Conservation (phyloP, 2,329 filamentous ascomycete species). For the Cytospora piceicola region DNA sequence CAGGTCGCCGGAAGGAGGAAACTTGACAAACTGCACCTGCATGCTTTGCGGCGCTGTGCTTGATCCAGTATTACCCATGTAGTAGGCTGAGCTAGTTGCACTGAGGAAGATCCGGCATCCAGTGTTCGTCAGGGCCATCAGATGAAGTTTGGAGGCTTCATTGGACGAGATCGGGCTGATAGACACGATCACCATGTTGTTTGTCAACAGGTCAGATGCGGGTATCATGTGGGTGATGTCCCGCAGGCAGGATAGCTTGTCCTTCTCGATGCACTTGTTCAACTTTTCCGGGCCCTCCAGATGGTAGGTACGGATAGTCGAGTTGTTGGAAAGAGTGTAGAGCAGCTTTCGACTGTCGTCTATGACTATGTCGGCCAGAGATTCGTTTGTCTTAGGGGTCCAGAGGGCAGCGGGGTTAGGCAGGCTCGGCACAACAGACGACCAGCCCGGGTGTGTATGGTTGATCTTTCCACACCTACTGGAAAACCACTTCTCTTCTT, state of each 20-base stretch:
- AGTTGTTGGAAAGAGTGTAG: slow-evolving; percentile 86
- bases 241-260: slow-evolving; percentile 61
- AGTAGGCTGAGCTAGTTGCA: slow-evolving; percentile 77
- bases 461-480: slow-evolving; percentile 86
- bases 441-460: slow-evolving; percentile 77
- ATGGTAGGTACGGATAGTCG: slow-evolving; percentile 89
- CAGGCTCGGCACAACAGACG: slow-evolving; percentile 62
- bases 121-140: slow-evolving; percentile 88
- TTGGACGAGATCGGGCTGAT: slow-evolving; percentile 81
- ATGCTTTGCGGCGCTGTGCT: slow-evolving; percentile 83
- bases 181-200: slow-evolving; percentile 74
- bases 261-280: slow-evolving; percentile 68
- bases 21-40: slow-evolving; percentile 97
- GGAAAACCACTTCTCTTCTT: slow-evolving; percentile 96
- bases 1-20: slow-evolving; percentile 67
- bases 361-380: slow-evolving; percentile 77
- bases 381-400: slow-evolving; percentile 59
- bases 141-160: slow-evolving; percentile 81
- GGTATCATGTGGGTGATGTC: slow-evolving; percentile 88
- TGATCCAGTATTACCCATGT: slow-evolving; percentile 63
- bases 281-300: slow-evolving; percentile 70
- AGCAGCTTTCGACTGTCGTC: slow-evolving; percentile 88
- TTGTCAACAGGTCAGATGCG: slow-evolving; percentile 70
- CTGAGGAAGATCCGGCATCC: slow-evolving; percentile 93
- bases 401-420: slow-evolving; percentile 51